A percentile compares a stretch with the other conserved stretches of the same genome.
phyloP scores from a whole-genome alignment of 2,329 filamentous ascomycete genomes.

The Tolypocladium ovalisporum region DNA sequence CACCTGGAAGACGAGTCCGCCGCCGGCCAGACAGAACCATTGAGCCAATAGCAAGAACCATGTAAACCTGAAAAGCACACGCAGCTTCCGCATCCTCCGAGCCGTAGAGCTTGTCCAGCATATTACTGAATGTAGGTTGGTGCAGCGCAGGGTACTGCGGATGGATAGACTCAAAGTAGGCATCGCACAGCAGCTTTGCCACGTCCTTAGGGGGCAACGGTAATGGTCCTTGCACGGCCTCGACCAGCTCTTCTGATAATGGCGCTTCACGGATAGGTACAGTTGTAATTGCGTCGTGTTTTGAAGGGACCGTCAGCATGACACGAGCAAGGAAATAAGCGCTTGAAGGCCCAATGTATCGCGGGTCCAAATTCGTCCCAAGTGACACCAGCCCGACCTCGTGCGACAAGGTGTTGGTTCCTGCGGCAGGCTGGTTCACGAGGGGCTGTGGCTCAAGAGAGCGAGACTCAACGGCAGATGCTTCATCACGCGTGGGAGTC shows the following conservation, averaged over 20 bases:
- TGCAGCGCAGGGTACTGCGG: slow-evolving; percentile 39
- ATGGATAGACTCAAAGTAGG: slow-evolving; percentile 38
- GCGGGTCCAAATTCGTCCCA: slow-evolving; percentile 32
- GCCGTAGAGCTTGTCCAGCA: slow-evolving; percentile 25
- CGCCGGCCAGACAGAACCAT: slow-evolving; percentile 12
- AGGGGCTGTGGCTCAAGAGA: not conserved
- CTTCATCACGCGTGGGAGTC: not conserved
- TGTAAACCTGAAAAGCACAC: slow-evolving; percentile 35
- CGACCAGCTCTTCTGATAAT: slow-evolving; percentile 13
- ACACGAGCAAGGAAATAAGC: slow-evolving; percentile 41
- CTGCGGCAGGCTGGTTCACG: not conserved
- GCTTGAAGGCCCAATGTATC: slow-evolving; percentile 45
- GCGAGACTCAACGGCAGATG: slow-evolving; percentile 1
- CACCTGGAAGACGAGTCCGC: slow-evolving; percentile 32
- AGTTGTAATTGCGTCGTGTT: not conserved
- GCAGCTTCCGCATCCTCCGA: slow-evolving; percentile 16
- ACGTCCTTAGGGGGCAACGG: slow-evolving; percentile 20
- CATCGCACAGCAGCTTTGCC: slow-evolving; percentile 27
- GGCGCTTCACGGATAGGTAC: not conserved
- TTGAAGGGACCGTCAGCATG: slow-evolving; percentile 21
- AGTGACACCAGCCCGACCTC: slow-evolving; percentile 43
- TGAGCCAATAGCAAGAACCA: slow-evolving; percentile 36
- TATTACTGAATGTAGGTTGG: slow-evolving; percentile 26
- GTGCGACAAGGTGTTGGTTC: slow-evolving; percentile 24
- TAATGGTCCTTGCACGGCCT: slow-evolving; percentile 19